A percentile compares a stretch with the other conserved stretches of the same genome.
Evolutionary conservation across 2,329 filamentous ascomycete genomes (phyloP).

Genomic region (Colletotrichum abscissum): DNA sequence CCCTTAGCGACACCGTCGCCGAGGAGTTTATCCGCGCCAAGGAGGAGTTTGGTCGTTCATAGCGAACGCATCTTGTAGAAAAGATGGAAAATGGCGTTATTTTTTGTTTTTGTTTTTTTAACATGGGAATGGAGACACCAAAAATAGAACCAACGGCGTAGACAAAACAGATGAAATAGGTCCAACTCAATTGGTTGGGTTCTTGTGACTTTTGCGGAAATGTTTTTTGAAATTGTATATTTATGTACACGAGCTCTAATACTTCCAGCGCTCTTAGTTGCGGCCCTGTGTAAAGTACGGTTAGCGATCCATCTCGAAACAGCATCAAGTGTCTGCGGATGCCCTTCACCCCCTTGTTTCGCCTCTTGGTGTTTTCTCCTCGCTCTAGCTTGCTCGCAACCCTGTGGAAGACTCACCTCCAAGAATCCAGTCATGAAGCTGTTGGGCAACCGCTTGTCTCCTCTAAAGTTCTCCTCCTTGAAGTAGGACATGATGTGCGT

Average conservation of each 20-base stretch:
- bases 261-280: conserved; percentile 36
- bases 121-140: conserved; percentile 8
- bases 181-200: conserved; percentile 1
- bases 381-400: background rate
- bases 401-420: conserved; percentile 72
- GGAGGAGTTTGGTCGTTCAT: conserved; percentile 51
- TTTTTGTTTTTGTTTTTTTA: background rate
- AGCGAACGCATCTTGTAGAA: conserved; percentile 14
- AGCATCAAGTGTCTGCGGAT: background rate
- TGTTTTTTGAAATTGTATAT: conserved; percentile 17
- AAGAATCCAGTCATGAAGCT: conserved; percentile 96
- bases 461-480: conserved; percentile 81
- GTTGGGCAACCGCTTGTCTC: conserved; percentile 81
- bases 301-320: conserved; percentile 1
- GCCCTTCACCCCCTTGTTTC: background rate
- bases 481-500: conserved; percentile 98
- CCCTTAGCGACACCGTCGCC: conserved; percentile 92
- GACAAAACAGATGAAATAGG: conserved; percentile 19
- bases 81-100: background rate
- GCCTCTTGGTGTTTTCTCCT: background rate
- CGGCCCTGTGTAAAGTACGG: conserved; percentile 29
- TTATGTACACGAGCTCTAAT: conserved; percentile 33
- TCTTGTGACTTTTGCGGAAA: conserved; percentile 4
- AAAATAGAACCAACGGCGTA: conserved; percentile 7
- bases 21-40: conserved; percentile 76